phyloP scores from a whole-genome alignment of 441 rosid species.

The Isatis lusitanica region DNA sequence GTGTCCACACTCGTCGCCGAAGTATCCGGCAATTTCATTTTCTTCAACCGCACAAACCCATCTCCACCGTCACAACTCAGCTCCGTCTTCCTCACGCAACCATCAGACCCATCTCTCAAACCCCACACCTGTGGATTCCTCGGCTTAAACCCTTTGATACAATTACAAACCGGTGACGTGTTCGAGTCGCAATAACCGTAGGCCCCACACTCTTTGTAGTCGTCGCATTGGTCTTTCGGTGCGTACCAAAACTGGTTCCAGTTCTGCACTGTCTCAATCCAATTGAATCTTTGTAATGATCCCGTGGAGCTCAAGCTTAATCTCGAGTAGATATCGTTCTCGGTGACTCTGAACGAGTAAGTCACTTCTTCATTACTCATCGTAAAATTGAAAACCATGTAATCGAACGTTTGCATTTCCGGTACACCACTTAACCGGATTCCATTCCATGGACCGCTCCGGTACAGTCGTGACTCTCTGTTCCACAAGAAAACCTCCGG shows the following conservation, averaged over 20 bases:
- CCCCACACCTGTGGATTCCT: constrained; percentile 57
- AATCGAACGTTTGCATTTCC: constrained; percentile 58
- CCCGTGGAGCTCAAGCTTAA: constrained; percentile 51
- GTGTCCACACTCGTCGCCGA: constrained; percentile 42
- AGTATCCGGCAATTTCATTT: constrained; percentile 74
- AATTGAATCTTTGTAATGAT: constrained; percentile 49
- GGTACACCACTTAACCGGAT: constrained; percentile 76
- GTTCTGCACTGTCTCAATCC: constrained; percentile 47
- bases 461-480: constrained; percentile 31
- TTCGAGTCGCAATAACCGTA: constrained; percentile 65
- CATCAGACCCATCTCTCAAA: constrained; percentile 64
- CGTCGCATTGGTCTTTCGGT: constrained; percentile 79
- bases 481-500: constrained; percentile 56
- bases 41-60: constrained; percentile 50
- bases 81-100: constrained; percentile 59
- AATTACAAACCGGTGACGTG: constrained; percentile 72
- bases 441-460: constrained; percentile 88
- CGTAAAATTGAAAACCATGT: constrained; percentile 49
- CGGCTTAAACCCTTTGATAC: constrained; percentile 61
- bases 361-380: constrained; percentile 41
- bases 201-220: constrained; percentile 54
- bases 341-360: constrained; percentile 46
- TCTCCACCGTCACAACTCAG: constrained; percentile 47
- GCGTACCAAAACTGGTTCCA: constrained; percentile 79
- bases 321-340: constrained; percentile 43